These are phyloP conservation scores for Carpinus fangiana DNA, from an alignment of 306 rosid species.

Conservation along the genomic window DNA sequence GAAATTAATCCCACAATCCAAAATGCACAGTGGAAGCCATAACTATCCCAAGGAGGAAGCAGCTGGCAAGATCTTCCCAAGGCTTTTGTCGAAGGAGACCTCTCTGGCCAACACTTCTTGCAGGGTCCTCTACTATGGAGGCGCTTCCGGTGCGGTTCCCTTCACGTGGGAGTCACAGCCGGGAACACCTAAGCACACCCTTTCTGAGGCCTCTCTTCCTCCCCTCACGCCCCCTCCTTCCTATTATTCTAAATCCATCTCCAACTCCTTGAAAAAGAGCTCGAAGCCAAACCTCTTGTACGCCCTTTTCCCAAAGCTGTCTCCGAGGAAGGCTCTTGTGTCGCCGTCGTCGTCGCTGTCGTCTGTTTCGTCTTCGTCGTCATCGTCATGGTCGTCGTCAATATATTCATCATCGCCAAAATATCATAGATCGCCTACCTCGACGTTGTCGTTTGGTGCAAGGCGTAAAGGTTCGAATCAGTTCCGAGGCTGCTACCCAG, in stretches of 20 bases:
- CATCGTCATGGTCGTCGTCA: slow-evolving; percentile 17
- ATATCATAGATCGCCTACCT: slow-evolving; percentile 20
- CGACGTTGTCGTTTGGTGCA: slow-evolving; percentile 31
- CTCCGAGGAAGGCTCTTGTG: slow-evolving; percentile 14
- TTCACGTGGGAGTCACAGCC: slow-evolving; percentile 67
- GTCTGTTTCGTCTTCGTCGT: slow-evolving; percentile 4
- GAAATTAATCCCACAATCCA: not conserved
- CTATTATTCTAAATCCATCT: slow-evolving; percentile 15
- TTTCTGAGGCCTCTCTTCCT: slow-evolving; percentile 34
- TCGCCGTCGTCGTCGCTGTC: slow-evolving; percentile 6
- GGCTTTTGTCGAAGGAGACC: slow-evolving; percentile 38
- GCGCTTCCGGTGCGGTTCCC: slow-evolving; percentile 44
- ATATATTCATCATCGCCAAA: slow-evolving; percentile 3
- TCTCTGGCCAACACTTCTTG: slow-evolving; percentile 44
- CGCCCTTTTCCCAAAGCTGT: slow-evolving; percentile 16
- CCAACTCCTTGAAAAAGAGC: not conserved
- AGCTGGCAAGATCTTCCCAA: slow-evolving; percentile 27
- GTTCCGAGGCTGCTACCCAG: slow-evolving; percentile 15
- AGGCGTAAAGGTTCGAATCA: slow-evolving; percentile 1
- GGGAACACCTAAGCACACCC: slow-evolving; percentile 57
- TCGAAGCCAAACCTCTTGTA: slow-evolving; percentile 22
- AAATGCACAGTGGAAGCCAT: slow-evolving; percentile 16
- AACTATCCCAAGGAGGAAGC: slow-evolving; percentile 22
- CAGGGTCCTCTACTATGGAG: slow-evolving; percentile 55
- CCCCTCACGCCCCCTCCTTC: slow-evolving; percentile 64